A percentile compares a stretch with the other conserved stretches of the same genome.
Conservation (phyloP, 75 land plant genomes). For the Adiantum capillusveneris region DNA sequence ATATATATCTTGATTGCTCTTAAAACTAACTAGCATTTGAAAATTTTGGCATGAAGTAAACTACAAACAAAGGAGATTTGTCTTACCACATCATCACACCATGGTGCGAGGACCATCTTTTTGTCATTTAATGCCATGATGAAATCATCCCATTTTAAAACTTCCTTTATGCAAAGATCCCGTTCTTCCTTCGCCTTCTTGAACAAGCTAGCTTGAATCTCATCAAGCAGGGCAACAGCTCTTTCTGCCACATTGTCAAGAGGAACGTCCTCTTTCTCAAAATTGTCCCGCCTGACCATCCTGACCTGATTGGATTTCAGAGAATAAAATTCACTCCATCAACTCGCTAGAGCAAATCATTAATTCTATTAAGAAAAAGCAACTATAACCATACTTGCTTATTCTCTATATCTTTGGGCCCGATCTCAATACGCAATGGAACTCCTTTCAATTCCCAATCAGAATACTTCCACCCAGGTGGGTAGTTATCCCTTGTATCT, state of each 20-base stretch:
- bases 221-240: constrained; percentile 45
- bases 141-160: constrained; percentile 90
- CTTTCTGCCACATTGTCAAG: constrained; percentile 35
- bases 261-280: constrained; percentile 61
- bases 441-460: constrained; percentile 99
- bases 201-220: constrained; percentile 63
- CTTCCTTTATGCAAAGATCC: constrained; percentile 61
- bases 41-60: too few species aligned
- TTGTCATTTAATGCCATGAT: constrained; percentile 59
- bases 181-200: constrained; percentile 72
- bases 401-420: constrained; percentile 86
- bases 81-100: constrained; percentile 97
- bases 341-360: too few species aligned
- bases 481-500: constrained; percentile 81
- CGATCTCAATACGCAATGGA: constrained; percentile 93
- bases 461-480: constrained; percentile 99
- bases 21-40: too few species aligned
- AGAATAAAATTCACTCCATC: too few species aligned
- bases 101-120: constrained; percentile 96
- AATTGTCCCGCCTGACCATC: constrained; percentile 81
- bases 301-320: too few species aligned
- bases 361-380: too few species aligned
- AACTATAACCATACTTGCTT: constrained; percentile 79
- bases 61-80: not conserved
- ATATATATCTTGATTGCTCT: too few species aligned